Base-by-base conservation (phyloP, 108 stramenopile species). In the Skeletonema marinoi region DNA sequence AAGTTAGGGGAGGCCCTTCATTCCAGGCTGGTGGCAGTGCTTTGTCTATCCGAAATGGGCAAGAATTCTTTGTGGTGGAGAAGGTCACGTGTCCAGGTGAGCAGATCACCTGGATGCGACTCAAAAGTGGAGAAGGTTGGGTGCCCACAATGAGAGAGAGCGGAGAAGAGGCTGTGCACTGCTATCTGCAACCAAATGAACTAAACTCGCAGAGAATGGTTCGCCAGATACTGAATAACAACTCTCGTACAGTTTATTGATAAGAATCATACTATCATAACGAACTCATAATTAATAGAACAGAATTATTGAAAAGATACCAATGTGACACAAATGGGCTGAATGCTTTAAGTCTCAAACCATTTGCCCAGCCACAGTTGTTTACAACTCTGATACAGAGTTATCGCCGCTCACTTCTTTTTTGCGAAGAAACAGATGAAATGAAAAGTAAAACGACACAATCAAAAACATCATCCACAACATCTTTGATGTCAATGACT, bases 121-220 rank as follows among this genome's bases (percentile, higher is more conserved):
- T 93, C 9, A 93, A 85, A 36, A 86, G 87, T 70, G 88, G 88
- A 21, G 66, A 70, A 51, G 92, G 91, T 0, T 96, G 92, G 94
- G 84, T 93, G 31, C 87, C 89, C 50, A 82, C 84, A 38, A 65
- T 80, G 32, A 78, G 77, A 19, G 50, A 71, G 30, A 63, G 82
- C 36, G 89, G 82, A 39, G 88, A 91, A 59, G 51, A 74, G 17
- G 71, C 89, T 1, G 85, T 92, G 83, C 85, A 85, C 74, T 64
- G 66, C 86, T 56, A 60, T 13, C 25, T 30, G 12, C 54, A 54
- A 14, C 38, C 58, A 33, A 67, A 41, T 54, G 32, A 29, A 32
- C 30, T 36, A 38, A 54, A 41, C 19, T 64, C 67, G 33, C 71
- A 68, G 16, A 73, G 50, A 41, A 42, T 73, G 60, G 73, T 80